These are phyloP conservation scores for Stellera chamaejasme DNA, from an alignment of 345 rosid species.

Conservation along the genomic window DNA sequence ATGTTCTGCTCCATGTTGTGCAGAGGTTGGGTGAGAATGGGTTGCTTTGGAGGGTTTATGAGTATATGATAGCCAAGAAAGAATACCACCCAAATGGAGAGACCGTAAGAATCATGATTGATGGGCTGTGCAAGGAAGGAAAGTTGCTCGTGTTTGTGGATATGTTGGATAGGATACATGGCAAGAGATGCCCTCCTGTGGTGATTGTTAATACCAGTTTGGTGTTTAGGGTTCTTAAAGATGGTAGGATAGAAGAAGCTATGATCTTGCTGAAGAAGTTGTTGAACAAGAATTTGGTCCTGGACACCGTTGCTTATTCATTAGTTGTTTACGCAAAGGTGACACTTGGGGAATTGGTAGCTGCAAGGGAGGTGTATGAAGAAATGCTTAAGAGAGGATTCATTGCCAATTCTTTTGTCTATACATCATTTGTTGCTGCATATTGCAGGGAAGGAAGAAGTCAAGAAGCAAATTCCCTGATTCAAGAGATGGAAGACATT, in stretches of 20 bases:
- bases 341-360: constrained; percentile 35
- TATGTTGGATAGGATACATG: constrained; percentile 52
- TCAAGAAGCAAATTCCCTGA: constrained; percentile 37
- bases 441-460: constrained; percentile 30
- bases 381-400: constrained; percentile 78
- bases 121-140: constrained; percentile 71
- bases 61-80: constrained; percentile 41
- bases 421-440: constrained; percentile 43
- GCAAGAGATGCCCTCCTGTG: constrained; percentile 55
- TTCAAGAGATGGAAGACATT: constrained; percentile 41
- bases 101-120: constrained; percentile 37
- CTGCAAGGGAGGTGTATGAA: constrained; percentile 41
- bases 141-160: constrained; percentile 38
- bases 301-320: constrained; percentile 64
- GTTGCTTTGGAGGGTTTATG: constrained; percentile 67
- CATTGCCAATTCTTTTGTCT: constrained; percentile 41
- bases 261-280: constrained; percentile 54
- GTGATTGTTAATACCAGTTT: constrained; percentile 57
- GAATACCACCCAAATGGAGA: constrained; percentile 40
- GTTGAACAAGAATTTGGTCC: constrained; percentile 61
- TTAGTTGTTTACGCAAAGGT: constrained; percentile 38
- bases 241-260: constrained; percentile 36
- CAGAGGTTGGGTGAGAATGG: constrained; percentile 41
- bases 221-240: constrained; percentile 42
- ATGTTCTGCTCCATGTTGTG: constrained; percentile 45